These are phyloP conservation scores for Roridomyces roridus DNA, from an alignment of 768 basidiomycete species.

Conservation along the genomic window DNA sequence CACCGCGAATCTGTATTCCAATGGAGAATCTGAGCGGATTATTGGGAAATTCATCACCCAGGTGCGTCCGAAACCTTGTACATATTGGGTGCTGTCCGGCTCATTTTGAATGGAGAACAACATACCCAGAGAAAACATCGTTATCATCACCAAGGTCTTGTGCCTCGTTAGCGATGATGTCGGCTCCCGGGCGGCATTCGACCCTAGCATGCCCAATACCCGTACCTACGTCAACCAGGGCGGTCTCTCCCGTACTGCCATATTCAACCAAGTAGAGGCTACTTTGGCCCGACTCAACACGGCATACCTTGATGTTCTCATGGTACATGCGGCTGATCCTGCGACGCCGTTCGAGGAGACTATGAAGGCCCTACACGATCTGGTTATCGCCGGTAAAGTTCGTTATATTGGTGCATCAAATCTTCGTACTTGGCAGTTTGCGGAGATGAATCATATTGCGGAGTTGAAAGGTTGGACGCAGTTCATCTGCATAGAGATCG, in stretches of 20 bases:
- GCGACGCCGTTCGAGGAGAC: conserved; percentile 41
- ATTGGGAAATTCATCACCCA: conserved; percentile 48
- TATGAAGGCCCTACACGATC: conserved; percentile 52
- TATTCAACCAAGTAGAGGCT: conserved; percentile 39
- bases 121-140: conserved; percentile 28
- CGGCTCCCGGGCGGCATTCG: too few relatives aligned
- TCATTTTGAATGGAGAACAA: conserved; percentile 27
- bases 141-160: conserved; percentile 27
- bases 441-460: conserved; percentile 51
- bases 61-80: too few relatives aligned
- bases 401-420: conserved; percentile 53
- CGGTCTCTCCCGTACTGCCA: conserved; percentile 33
- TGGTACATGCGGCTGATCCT: conserved; percentile 47
- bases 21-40: conserved; percentile 45
- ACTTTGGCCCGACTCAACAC: conserved; percentile 36
- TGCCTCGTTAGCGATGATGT: conserved; percentile 12
- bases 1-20: conserved; percentile 42
- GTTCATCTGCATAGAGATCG: conserved; percentile 62
- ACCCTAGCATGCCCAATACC: background rate
- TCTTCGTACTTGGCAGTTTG: conserved; percentile 52
- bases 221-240: conserved; percentile 27
- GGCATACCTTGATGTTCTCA: conserved; percentile 41
- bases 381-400: conserved; percentile 46
- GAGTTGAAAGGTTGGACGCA: conserved; percentile 52
- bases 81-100: conserved; percentile 29